These are phyloP conservation scores for Diaporthe ilicicola DNA, from an alignment of 2,329 filamentous ascomycete species.

Conservation along the genomic window DNA sequence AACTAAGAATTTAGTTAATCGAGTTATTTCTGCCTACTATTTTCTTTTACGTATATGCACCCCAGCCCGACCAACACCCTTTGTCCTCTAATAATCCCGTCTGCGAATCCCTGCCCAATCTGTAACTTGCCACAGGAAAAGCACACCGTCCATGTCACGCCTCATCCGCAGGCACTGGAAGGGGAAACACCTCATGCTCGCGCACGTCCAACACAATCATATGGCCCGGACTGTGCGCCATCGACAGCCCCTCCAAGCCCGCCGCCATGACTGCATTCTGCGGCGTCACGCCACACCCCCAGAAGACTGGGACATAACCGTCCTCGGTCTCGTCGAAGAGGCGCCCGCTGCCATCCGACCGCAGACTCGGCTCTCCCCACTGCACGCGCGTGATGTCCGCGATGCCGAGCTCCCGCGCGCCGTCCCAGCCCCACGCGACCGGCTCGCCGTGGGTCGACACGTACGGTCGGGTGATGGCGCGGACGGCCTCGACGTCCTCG, in stretches of 20 bases:
- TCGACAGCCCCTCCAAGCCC: constrained; percentile 60
- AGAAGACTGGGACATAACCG: constrained; percentile 63
- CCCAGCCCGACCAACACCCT: no score
- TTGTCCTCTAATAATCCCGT: no score
- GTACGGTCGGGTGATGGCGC: constrained; percentile 64
- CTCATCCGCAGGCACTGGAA: not conserved
- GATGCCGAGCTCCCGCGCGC: constrained; percentile 60
- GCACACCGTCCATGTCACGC: no score
- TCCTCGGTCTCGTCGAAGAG: constrained; percentile 44
- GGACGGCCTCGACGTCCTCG: constrained; percentile 59
- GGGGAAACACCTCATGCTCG: constrained; percentile 48
- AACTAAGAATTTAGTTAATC: no score
- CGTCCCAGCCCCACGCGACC: constrained; percentile 71
- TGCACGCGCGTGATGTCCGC: constrained; percentile 59
- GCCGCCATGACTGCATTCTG: constrained; percentile 70
- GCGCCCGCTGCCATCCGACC: constrained; percentile 48
- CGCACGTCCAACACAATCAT: constrained; percentile 67
- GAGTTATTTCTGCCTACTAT: no score
- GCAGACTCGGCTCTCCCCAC: constrained; percentile 63
- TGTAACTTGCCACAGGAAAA: no score
- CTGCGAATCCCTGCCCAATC: no score
- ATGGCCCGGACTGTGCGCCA: constrained; percentile 69
- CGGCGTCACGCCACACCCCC: constrained; percentile 73
- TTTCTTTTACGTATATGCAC: no score
- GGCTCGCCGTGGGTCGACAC: constrained; percentile 69